Evolutionary conservation across 2,329 filamentous ascomycete genomes (phyloP), one percentile per base, ranked within the genome.

Genomic region (Microthyrium microscopicum): DNA sequence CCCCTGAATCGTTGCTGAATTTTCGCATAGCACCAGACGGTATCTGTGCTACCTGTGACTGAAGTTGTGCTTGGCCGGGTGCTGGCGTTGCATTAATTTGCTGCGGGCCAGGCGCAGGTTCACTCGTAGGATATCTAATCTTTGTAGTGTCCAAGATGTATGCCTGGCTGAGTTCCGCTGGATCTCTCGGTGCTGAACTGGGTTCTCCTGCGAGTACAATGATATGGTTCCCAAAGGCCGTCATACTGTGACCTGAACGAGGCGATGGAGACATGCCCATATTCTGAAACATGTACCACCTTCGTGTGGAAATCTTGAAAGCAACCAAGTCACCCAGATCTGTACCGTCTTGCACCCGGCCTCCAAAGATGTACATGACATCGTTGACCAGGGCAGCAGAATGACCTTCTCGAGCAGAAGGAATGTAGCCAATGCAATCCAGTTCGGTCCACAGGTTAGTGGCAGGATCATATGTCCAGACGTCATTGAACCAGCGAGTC

Each of bases 241-340:
- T 95, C 89, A 98, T 95, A 54, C 84, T 94, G 54, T 98, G 89
- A 1, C 89, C 89, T 12, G 87, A 95, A 39, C 89, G 70, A 20
- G 89, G 76, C 3, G 85, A 94, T 0, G 89, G 89, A 1, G 85
- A 91, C 3, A 85, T 85, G 0, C 89, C 89, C 89, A 98, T 98
- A 50, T 98, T 98, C 50, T 98, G 89, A 57, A 98, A 98, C 22
- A 89, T 98, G 54, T 95, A 98, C 89, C 89, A 98, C 39, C 89
- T 73, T 42, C 82, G 75, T 8, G 84, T 84, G 1, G 77, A 73
- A 45, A 81, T 81, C 31, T 74, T 67, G 54, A 82, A 82, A 7
- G 89, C 89, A 3, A 89, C 87, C 27, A 98, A 65, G 54, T 98
- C 89, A 21, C 87, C 89, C 4, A 98, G 62, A 51, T 98, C 89